phyloP scores from a whole-genome alignment of 2,329 filamentous ascomycete genomes.

The Penicillium oxalicum region DNA sequence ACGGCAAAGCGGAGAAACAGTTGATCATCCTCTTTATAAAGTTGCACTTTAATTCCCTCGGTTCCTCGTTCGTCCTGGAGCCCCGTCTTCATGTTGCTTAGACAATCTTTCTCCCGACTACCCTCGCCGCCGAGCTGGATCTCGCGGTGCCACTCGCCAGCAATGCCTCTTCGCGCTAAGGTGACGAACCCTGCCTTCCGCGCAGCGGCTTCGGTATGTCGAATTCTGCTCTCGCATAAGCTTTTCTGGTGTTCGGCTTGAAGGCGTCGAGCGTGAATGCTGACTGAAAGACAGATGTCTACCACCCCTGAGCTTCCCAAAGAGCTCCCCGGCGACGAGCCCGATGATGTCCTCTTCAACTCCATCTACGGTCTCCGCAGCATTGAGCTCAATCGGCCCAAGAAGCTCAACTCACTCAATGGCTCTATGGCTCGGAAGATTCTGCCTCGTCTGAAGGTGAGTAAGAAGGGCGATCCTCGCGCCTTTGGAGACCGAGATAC shows the following conservation, averaged over 20 bases:
- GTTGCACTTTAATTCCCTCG: constrained; percentile 11
- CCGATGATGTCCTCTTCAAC: constrained; percentile 88
- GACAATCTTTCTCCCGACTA: constrained; percentile 34
- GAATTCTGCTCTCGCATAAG: neutral
- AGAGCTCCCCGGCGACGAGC: constrained; percentile 62
- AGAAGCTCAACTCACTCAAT: constrained; percentile 87
- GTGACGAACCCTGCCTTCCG: constrained; percentile 56
- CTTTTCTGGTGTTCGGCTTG: neutral
- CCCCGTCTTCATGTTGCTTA: constrained; percentile 40
- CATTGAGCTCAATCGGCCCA: constrained; percentile 87
- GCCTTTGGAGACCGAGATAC: neutral
- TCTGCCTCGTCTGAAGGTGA: constrained; percentile 65
- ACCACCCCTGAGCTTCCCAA: constrained; percentile 37
- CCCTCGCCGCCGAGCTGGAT: constrained; percentile 43
- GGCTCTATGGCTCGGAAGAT: constrained; percentile 96
- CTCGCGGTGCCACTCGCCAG: constrained; percentile 39
- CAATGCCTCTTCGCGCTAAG: constrained; percentile 78
- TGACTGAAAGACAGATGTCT: constrained; percentile 37
- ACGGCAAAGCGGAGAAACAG: constrained; percentile 24
- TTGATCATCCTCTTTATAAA: constrained; percentile 17
- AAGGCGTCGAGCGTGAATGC: constrained; percentile 7
- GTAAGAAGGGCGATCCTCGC: constrained; percentile 5
- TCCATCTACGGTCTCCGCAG: constrained; percentile 83
- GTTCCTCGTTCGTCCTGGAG: constrained; percentile 14
- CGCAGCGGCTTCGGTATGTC: constrained; percentile 48